Base-by-base conservation (phyloP, 2,329 filamentous ascomycete species). In the Teratosphaeria destructans region DNA sequence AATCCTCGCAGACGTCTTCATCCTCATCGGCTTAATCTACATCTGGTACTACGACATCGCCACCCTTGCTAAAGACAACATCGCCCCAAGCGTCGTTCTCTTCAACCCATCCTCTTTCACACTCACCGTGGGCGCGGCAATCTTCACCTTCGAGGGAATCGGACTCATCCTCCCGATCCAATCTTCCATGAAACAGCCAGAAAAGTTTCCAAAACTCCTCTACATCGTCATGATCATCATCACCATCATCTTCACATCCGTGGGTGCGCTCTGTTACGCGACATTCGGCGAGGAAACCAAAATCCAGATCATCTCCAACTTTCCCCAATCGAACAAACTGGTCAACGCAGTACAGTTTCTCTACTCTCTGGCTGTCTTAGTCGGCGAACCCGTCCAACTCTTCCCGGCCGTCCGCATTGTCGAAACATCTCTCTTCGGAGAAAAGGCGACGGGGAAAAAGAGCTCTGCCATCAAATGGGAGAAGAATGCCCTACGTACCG, bases 141-240 rank as follows among this genome's bases (percentile, higher is more conserved):
- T 90, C 68, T 90, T 90, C 74, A 89, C 87, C 0, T 90, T 89
- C 65, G 87, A 90, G 70, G 87, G 87, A 55, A 90, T 90, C 54
- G 87, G 87, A 0, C 81, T 90, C 27, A 89, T 90, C 63, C 76
- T 90, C 8, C 87, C 87, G 0, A 90, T 90, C 58, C 86, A 90
- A 70, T 87, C 85, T 8, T 87, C 84, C 59, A 90, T 90, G 87
- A 82, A 82, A 66, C 77, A 85, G 60, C 87, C 87, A 0, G 77
- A 88, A 62, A 79, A 84, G 19, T 90, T 90, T 66, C 80, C 82
- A 65, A 77, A 77, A 59, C 79, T 90, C 3, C 81, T 90, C 1
- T 86, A 79, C 61, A 65, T 82, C 12, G 83, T 90, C 72, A 90
- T 90, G 87, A 69, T 85, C 61, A 78, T 90, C 72, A 88, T 89